Percentiles rank a stretch among this genome's conserved stretches.
These are phyloP conservation scores for Naganishia sp. DNA, from an alignment of 1,284 basidiomycete genomes.

Conservation along the genomic window DNA sequence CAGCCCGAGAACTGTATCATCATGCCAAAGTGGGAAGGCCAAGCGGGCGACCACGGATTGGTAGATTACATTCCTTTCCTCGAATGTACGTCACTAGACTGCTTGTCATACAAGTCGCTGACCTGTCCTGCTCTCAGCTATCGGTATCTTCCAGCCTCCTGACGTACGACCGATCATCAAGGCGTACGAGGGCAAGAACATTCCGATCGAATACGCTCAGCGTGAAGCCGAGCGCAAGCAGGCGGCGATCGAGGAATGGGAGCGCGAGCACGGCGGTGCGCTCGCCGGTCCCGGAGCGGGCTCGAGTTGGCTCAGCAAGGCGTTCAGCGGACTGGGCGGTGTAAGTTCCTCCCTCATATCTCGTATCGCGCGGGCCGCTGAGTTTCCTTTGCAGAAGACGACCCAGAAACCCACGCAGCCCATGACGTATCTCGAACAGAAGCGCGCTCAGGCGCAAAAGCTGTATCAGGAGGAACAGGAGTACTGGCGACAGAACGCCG, in stretches of 20 bases:
- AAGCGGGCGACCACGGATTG: slow-evolving; percentile 73
- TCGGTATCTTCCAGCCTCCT: slow-evolving; percentile 77
- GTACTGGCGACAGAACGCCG: slow-evolving; percentile 79
- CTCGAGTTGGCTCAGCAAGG: slow-evolving; percentile 57
- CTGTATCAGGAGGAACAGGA: slow-evolving; percentile 84
- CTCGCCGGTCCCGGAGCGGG: slow-evolving; percentile 36
- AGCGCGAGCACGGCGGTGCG: slow-evolving; percentile 60
- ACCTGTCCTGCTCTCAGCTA: slow-evolving; percentile 60
- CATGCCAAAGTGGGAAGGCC: slow-evolving; percentile 84
- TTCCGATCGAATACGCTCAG: slow-evolving; percentile 84
- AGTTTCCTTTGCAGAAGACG: slow-evolving; percentile 36
- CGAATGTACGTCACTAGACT: slow-evolving; percentile 67
- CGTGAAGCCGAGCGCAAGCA: slow-evolving; percentile 78
- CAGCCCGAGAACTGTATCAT: slow-evolving; percentile 91
- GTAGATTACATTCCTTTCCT: slow-evolving; percentile 93
- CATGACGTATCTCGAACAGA: slow-evolving; percentile 84
- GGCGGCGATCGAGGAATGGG: slow-evolving; percentile 79
- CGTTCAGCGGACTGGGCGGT: slow-evolving; percentile 61
- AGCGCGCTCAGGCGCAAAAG: slow-evolving; percentile 80
- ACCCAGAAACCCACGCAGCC: slow-evolving; percentile 57
- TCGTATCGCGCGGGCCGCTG: not conserved
- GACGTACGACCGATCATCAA: slow-evolving; percentile 86
- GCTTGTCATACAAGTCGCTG: not conserved
- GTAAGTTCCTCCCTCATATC: slow-evolving; percentile 34
- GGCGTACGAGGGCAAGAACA: slow-evolving; percentile 82